Conservation (phyloP, 1,284 basidiomycete genomes). For the Ceratorhiza oryzae-sativae region DNA sequence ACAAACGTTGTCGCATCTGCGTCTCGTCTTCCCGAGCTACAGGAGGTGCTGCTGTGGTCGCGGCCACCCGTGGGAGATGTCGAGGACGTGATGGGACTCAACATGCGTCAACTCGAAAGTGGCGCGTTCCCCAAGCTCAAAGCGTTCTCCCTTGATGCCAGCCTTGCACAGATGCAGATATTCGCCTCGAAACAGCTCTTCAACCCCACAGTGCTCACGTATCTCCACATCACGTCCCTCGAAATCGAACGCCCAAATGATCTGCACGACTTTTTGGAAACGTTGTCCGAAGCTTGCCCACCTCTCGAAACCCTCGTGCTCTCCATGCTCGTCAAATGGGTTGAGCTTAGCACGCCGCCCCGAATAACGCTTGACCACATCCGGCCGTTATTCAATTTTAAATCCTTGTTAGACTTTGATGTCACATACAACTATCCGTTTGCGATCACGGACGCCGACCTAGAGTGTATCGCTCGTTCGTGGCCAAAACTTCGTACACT, state of each 20-base stretch:
- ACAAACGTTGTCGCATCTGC: constrained; percentile 26
- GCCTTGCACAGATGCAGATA: constrained; percentile 28
- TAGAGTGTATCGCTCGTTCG: constrained; percentile 33
- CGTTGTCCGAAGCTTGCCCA: constrained; percentile 27
- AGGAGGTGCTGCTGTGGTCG: constrained; percentile 29
- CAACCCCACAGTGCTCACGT: constrained; percentile 29
- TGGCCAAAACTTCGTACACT: constrained; percentile 34
- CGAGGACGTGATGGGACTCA: constrained; percentile 33
- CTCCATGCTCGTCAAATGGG: constrained; percentile 38
- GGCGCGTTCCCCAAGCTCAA: constrained; percentile 32
- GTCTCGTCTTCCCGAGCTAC: constrained; percentile 19
- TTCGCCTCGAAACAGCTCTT: constrained; percentile 27
- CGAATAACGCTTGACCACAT: constrained; percentile 38
- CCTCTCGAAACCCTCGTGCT: constrained; percentile 33
- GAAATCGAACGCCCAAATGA: constrained; percentile 38
- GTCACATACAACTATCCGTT: constrained; percentile 38
- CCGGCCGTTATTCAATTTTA: constrained; percentile 20
- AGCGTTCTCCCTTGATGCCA: constrained; percentile 31
- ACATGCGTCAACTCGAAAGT: constrained; percentile 31
- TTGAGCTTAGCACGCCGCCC: constrained; percentile 32
- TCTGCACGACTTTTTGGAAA: constrained; percentile 34
- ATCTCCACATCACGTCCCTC: constrained; percentile 34
- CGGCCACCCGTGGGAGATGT: constrained; percentile 33
- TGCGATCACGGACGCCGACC: constrained; percentile 22
- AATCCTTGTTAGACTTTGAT: constrained; percentile 34